Percentiles rank a stretch among this genome's conserved stretches.
Evolutionary conservation across 2,329 filamentous ascomycete species (phyloP).

Genomic region (Colletotrichum lupini): DNA sequence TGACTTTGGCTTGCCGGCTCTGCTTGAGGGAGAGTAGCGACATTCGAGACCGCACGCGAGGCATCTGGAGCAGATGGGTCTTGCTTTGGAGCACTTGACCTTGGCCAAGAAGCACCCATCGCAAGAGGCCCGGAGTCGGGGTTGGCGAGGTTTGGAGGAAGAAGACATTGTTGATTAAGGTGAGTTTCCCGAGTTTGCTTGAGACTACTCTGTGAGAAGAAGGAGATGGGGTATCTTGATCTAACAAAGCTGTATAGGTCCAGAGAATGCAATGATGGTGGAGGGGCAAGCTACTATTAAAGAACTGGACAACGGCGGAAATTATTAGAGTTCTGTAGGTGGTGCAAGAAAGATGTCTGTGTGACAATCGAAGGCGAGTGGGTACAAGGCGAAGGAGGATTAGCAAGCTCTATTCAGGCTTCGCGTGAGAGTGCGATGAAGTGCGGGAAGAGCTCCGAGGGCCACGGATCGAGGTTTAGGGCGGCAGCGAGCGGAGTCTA

Average conservation of each 20-base stretch:
- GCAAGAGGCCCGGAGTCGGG: conserved; percentile 60
- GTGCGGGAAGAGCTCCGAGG: conserved; percentile 31
- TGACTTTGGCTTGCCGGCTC: conserved; percentile 61
- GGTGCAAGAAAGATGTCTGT: conserved; percentile 34
- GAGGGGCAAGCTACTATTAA: conserved; percentile 33
- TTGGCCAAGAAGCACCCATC: conserved; percentile 67
- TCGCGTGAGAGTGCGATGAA: conserved; percentile 23
- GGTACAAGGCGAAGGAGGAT: conserved; percentile 29
- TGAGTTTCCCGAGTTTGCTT: conserved; percentile 8
- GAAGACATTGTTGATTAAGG: conserved; percentile 34
- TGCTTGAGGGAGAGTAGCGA: conserved; percentile 63
- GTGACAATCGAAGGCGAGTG: conserved; percentile 20
- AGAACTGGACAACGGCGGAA: conserved; percentile 18
- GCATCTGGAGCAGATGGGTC: conserved; percentile 65
- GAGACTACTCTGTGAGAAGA: conserved; percentile 7
- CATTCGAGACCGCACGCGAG: conserved; percentile 61
- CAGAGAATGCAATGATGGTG: conserved; percentile 18
- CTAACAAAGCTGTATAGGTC: conserved; percentile 26
- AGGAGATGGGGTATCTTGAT: conserved; percentile 26
- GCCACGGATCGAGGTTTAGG: conserved; percentile 22
- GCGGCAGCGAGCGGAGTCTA: conserved; percentile 28
- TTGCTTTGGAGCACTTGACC: conserved; percentile 65
- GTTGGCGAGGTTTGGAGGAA: conserved; percentile 48
- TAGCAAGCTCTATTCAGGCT: conserved; percentile 28
- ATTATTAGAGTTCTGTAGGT: conserved; percentile 32